Evolutionary conservation across 495 filamentous ascomycete species (phyloP).

Genomic region (Hypoxylon fragiforme): DNA sequence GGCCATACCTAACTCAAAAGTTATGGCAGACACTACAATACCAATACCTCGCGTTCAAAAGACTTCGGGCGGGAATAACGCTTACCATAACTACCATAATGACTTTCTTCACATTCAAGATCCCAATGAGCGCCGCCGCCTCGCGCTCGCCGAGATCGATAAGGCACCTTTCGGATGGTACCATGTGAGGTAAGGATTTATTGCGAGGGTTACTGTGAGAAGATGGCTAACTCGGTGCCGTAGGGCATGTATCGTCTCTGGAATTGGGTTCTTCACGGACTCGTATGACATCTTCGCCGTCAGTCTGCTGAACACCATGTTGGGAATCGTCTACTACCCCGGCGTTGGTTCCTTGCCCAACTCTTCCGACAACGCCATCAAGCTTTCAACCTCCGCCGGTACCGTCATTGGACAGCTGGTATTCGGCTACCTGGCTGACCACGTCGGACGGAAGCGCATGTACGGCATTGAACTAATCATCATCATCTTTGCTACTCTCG

Average conservation of each 20-base stretch:
- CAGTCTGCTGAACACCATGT: constrained; percentile 65
- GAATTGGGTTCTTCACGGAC: constrained; percentile 84
- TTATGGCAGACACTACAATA: constrained; percentile 28
- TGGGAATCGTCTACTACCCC: constrained; percentile 74
- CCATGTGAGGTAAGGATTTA: constrained; percentile 51
- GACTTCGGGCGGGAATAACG: constrained; percentile 64
- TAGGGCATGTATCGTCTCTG: constrained; percentile 75
- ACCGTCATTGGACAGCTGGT: constrained; percentile 83
- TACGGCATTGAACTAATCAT: constrained; percentile 88
- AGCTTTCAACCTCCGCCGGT: constrained; percentile 83
- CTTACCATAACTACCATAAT: constrained; percentile 70
- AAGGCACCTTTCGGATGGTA: constrained; percentile 80
- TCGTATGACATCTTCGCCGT: constrained; percentile 79
- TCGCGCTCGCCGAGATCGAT: constrained; percentile 77
- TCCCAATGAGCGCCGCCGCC: constrained; percentile 72
- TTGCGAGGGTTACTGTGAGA: background rate
- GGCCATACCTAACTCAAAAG: no score
- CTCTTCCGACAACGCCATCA: constrained; percentile 78
- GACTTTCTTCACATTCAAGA: constrained; percentile 66
- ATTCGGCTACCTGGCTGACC: constrained; percentile 81
- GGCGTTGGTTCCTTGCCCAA: constrained; percentile 59
- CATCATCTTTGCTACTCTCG: constrained; percentile 83
- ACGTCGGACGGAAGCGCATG: constrained; percentile 79
- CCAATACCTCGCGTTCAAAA: constrained; percentile 35
- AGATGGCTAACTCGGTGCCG: constrained; percentile 3